Percentiles rank a stretch among this genome's conserved stretches.
Evolutionary conservation across 768 basidiomycete species (phyloP).

Genomic region (Trametes maxima): DNA sequence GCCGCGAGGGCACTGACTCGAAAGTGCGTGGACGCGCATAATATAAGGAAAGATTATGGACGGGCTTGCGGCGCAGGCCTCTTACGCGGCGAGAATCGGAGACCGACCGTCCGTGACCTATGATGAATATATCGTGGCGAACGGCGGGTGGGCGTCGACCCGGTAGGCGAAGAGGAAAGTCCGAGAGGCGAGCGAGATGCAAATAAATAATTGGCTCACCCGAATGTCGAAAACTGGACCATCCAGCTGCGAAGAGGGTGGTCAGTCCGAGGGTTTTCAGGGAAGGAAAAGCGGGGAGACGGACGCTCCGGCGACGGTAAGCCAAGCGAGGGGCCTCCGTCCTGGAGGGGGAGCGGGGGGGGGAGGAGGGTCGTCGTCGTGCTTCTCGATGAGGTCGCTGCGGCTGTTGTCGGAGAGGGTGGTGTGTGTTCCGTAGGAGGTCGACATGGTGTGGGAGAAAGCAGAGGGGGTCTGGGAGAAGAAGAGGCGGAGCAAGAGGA

Average conservation of each 20-base stretch:
- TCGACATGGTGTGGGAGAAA: not conserved
- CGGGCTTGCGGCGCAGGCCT: not conserved
- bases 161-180: not conserved
- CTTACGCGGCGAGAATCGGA: not conserved
- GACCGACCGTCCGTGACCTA: no score
- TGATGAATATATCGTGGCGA: not conserved
- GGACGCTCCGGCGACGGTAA: conserved; percentile 30
- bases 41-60: no score
- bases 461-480: no score
- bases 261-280: not conserved
- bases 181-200: not conserved
- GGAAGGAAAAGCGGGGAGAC: not conserved
- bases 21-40: no score
- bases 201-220: conserved; percentile 11
- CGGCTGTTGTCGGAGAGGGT: conserved; percentile 8
- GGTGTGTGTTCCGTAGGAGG: not conserved
- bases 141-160: no score
- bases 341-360: not conserved
- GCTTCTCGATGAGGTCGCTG: conserved; percentile 9
- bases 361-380: not conserved
- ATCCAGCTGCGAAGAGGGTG: conserved; percentile 23
- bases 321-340: conserved; percentile 24
- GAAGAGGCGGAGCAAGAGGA: no score
- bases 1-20: no score
- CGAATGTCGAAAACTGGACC: conserved; percentile 29